Conservation (phyloP, 2,329 filamentous ascomycete genomes). For the Alternaria sp. region DNA sequence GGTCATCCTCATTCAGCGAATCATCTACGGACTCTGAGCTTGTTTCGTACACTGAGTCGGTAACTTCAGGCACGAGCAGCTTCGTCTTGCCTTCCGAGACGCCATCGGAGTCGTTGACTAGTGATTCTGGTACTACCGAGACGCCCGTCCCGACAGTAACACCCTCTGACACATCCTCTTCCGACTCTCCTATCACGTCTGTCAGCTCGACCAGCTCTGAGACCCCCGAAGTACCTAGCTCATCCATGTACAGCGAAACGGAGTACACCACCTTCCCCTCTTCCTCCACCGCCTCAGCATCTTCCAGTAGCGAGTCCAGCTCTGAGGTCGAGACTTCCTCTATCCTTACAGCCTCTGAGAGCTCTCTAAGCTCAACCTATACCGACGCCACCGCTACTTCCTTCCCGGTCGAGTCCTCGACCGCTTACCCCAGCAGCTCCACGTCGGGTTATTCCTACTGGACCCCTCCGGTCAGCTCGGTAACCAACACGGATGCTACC, state of each 20-base stretch:
- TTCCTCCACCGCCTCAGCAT: neutral
- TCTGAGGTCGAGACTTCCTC: neutral
- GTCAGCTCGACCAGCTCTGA: neutral
- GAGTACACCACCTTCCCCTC: neutral
- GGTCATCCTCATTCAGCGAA: neutral
- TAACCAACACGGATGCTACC: conserved; percentile 2
- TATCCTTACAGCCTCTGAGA: neutral
- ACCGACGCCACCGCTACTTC: conserved; percentile 10
- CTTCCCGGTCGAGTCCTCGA: conserved; percentile 1
- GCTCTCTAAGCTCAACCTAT: neutral
- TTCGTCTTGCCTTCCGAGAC: neutral
- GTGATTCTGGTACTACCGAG: neutral
- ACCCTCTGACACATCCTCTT: neutral
- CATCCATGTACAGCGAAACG: neutral
- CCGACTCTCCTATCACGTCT: neutral
- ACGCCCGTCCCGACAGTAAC: neutral
- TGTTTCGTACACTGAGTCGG: neutral
- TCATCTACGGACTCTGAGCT: neutral
- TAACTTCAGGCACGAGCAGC: neutral
- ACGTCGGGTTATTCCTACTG: neutral
- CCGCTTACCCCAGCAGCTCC: neutral
- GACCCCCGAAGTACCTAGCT: neutral
- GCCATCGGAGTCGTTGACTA: neutral
- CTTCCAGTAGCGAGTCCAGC: neutral
- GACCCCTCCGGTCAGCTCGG: neutral